A percentile compares a stretch with the other conserved stretches of the same genome.
phyloP scores from a whole-genome alignment of 225 moss, liverwort and hornwort genomes.

The Polytrichum commune region DNA sequence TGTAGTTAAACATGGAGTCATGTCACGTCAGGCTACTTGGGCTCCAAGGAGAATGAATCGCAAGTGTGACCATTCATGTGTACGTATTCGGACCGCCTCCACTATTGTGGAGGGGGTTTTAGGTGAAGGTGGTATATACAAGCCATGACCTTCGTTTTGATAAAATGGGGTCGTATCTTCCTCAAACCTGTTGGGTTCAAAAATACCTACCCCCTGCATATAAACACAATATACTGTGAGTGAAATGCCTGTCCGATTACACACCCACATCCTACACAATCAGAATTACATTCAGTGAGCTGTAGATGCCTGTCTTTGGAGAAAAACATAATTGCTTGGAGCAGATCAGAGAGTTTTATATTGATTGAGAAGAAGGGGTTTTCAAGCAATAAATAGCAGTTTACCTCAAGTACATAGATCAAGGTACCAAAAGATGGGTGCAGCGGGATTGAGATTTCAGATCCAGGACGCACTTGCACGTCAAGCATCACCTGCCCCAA shows the following conservation, averaged over 20 bases:
- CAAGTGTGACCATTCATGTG: constrained; percentile 60
- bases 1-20: too few species aligned
- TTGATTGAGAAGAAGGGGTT: too few species aligned
- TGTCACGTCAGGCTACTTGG: constrained; percentile 17
- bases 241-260: too few species aligned
- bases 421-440: constrained; percentile 35
- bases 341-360: too few species aligned
- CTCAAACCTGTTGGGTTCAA: constrained; percentile 57
- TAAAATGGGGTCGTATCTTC: constrained; percentile 50
- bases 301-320: too few species aligned
- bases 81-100: constrained; percentile 18
- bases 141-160: constrained; percentile 61
- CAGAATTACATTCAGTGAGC: too few species aligned
- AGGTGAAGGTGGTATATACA: constrained; percentile 42
- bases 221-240: neutral
- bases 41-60: constrained; percentile 50
- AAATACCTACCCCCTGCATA: constrained; percentile 61
- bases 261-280: too few species aligned
- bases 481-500: constrained; percentile 54
- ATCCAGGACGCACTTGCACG: constrained; percentile 56
- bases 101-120: constrained; percentile 17
- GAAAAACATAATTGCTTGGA: too few species aligned
- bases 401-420: constrained; percentile 56
- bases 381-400: neutral
- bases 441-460: constrained; percentile 38